Percentiles rank a stretch among this genome's conserved stretches.
Evolutionary conservation across 768 basidiomycete genomes (phyloP).

Genomic region (Podaxis sp.): DNA sequence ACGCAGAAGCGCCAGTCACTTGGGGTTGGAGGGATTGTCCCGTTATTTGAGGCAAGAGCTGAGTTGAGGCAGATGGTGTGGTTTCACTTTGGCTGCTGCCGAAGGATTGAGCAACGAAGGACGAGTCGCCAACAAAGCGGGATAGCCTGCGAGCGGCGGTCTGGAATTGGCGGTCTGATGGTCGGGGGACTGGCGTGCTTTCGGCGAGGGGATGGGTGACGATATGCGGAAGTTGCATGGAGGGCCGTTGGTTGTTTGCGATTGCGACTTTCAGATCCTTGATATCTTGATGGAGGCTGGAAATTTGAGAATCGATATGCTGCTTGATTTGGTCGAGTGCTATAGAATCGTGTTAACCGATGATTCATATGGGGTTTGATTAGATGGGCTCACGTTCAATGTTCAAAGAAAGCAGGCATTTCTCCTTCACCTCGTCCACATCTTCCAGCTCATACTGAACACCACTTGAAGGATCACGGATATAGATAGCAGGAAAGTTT

Average conservation of each 20-base stretch:
- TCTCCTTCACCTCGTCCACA: conserved; percentile 86
- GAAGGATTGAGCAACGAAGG: conserved; percentile 21
- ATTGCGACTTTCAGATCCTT: conserved; percentile 80
- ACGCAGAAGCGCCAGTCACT: conserved; percentile 68
- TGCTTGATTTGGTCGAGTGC: conserved; percentile 98
- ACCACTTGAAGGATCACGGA: conserved; percentile 87
- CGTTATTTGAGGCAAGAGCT: conserved; percentile 57
- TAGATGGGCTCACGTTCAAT: conserved; percentile 80
- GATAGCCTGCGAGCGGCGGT: conserved; percentile 71
- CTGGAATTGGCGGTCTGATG: conserved; percentile 72
- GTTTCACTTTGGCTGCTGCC: conserved; percentile 19
- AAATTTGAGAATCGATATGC: conserved; percentile 92
- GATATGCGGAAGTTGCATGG: conserved; percentile 42
- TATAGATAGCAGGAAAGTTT: conserved; percentile 93
- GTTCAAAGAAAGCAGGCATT: conserved; percentile 84
- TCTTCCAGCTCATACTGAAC: conserved; percentile 97
- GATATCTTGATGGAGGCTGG: conserved; percentile 78
- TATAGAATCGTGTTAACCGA: conserved; percentile 26
- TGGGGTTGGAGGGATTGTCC: conserved; percentile 69
- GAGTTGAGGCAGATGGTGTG: conserved; percentile 22
- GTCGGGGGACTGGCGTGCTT: conserved; percentile 65
- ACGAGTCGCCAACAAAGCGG: conserved; percentile 51
- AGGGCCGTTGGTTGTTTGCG: conserved; percentile 46
- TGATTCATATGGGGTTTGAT: background rate
- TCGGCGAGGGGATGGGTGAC: conserved; percentile 55